Evolutionary conservation across 2,329 filamentous ascomycete genomes (phyloP), one percentile per base, ranked within the genome.

Genomic region (Pseudofabraea citricarpa): DNA sequence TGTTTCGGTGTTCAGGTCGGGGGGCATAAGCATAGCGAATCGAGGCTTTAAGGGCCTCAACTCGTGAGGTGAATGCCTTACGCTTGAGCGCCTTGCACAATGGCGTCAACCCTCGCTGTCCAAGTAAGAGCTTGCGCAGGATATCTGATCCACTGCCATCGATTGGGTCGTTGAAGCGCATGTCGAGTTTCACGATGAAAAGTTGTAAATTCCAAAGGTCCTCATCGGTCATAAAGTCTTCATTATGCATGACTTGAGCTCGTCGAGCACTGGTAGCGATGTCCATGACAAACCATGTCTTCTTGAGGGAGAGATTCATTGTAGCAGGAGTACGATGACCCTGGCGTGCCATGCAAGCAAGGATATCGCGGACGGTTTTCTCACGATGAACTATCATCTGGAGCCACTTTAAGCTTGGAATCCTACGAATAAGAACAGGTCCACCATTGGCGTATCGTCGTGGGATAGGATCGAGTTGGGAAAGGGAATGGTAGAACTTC

Each of bases 231-330:
- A 85, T 85, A 37, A 82, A 68, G 0, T 56, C 51, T 8, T 42
- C 41, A 58, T 78, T 78, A 22, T 67, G 68, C 5, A 88, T 60
- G 5, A 83, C 65, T 2, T 66, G 67, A 5, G 71, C 62, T 1
- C 87, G 78, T 12, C 74, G 66, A 0, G 50, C 54, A 39, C 72
- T 83, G 12, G 77, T 79, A 0, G 76, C 66, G 4, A 83, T 66
- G 55, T 90, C 85, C 69, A 89, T 79, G 24, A 87, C 57, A 40
- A 85, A 72, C 88, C 88, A 93, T 15, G 88, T 67, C 56, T 86
- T 85, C 55, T 79, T 71, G 36, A 86, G 64, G 1, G 72, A 70
- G 9, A 55, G 40, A 39, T 66, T 58, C 50, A 74, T 75, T 20
- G 62, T 60, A 1, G 49, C 38, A 0, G 83, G 82, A 41, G 80